A percentile compares a stretch with the other conserved stretches of the same genome.
Evolutionary conservation across 768 basidiomycete species (phyloP).

Genomic region (Boletus speciosus): DNA sequence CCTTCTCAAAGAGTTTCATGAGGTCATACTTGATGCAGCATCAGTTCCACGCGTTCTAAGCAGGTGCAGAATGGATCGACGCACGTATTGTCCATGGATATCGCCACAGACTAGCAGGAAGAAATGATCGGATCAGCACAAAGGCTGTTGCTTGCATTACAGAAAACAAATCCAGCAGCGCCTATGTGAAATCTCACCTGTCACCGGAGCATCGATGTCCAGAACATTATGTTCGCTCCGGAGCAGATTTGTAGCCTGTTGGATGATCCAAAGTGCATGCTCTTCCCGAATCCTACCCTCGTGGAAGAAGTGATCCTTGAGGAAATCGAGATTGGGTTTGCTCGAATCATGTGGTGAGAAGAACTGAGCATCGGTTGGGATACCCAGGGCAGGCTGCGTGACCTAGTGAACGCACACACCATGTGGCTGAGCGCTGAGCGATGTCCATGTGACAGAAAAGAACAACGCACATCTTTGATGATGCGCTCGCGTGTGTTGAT

Average conservation of each 20-base stretch:
- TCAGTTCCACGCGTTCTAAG: conserved; percentile 6
- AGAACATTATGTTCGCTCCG: conserved; percentile 61
- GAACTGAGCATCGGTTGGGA: conserved; percentile 72
- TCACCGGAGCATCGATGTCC: conserved; percentile 70
- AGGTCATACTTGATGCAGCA: conserved; percentile 54
- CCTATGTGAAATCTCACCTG: conserved; percentile 41
- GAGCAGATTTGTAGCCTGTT: conserved; percentile 54
- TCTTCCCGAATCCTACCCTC: conserved; percentile 65
- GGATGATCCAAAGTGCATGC: conserved; percentile 65
- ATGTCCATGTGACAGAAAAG: background rate
- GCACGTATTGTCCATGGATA: conserved; percentile 24
- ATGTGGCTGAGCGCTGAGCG: background rate
- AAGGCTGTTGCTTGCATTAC: conserved; percentile 17
- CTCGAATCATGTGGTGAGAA: conserved; percentile 60
- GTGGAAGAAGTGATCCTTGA: conserved; percentile 75
- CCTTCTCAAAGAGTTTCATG: conserved; percentile 79
- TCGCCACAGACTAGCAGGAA: conserved; percentile 16
- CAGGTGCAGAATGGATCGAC: conserved; percentile 12
- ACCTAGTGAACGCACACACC: conserved; percentile 42
- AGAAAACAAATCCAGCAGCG: background rate
- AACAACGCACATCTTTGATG: conserved; percentile 21
- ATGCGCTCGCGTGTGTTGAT: conserved; percentile 28
- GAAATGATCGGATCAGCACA: conserved; percentile 4
- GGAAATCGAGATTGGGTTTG: conserved; percentile 70
- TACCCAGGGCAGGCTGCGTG: conserved; percentile 56